A percentile compares a stretch with the other conserved stretches of the same genome.
Conservation (phyloP, 257 asterid species). For the Parsonsia alboflavescens region DNA sequence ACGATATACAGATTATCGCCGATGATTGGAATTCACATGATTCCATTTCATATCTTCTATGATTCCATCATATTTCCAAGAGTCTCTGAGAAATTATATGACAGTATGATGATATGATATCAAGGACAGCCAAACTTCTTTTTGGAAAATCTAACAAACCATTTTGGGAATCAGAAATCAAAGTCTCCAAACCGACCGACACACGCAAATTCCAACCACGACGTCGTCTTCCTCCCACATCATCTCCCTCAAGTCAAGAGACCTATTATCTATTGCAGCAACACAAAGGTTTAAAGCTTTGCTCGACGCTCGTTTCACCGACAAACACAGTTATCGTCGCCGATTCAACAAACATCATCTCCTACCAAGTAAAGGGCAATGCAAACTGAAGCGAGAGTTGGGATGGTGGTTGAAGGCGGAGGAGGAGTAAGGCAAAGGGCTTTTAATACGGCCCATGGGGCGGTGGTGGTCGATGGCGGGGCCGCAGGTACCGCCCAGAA, state of each 20-base stretch:
- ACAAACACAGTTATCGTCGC: not conserved
- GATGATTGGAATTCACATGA: too few species aligned
- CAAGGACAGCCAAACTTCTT: too few species aligned
- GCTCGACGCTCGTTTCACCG: not conserved
- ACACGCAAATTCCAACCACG: not conserved
- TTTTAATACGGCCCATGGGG: slow-evolving; percentile 28
- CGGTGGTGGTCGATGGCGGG: slow-evolving; percentile 46
- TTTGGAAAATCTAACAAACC: too few species aligned
- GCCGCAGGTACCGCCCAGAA: slow-evolving; percentile 27
- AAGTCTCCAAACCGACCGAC: slow-evolving; percentile 5
- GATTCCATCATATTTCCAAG: too few species aligned
- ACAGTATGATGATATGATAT: too few species aligned
- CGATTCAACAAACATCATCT: not conserved
- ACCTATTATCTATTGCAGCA: not conserved
- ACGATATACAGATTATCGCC: too few species aligned
- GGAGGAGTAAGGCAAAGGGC: slow-evolving; percentile 39
- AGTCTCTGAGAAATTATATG: too few species aligned
- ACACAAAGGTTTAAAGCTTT: not conserved
- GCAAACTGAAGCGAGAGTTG: slow-evolving; percentile 78
- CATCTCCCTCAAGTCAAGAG: not conserved
- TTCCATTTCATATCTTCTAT: too few species aligned
- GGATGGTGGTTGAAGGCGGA: slow-evolving; percentile 48
- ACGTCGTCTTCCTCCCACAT: not conserved
- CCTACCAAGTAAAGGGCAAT: slow-evolving; percentile 20
- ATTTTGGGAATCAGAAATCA: not conserved